A percentile compares a stretch with the other conserved stretches of the same genome.
Conservation (phyloP, 148 eudicot genomes). For the Cornus controversa region DNA sequence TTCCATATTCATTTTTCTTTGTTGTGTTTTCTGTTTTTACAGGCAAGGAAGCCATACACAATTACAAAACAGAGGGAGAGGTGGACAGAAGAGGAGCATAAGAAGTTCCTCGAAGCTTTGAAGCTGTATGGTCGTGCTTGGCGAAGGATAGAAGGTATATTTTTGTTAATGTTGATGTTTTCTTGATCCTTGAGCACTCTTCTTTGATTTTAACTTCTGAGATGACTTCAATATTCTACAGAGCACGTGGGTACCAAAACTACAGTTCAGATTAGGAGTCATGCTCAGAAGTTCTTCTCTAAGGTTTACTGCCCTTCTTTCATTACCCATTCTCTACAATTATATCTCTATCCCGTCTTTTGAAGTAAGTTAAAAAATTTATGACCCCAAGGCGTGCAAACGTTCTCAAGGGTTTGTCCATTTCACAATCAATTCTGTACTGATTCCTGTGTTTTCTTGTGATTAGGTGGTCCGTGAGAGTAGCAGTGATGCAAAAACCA, state of each 20-base stretch:
- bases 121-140: slow-evolving; percentile 82
- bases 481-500: slow-evolving; percentile 37
- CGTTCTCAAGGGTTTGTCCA: slow-evolving; percentile 19
- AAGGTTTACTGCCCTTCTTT: slow-evolving; percentile 59
- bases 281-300: slow-evolving; percentile 91
- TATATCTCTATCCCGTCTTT: slow-evolving; percentile 33
- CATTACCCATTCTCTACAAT: slow-evolving; percentile 31
- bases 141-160: slow-evolving; percentile 78
- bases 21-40: slow-evolving; percentile 6
- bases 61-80: slow-evolving; percentile 86
- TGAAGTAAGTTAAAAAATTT: slow-evolving; percentile 42
- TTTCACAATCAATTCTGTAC: background rate
- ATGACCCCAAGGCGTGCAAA: slow-evolving; percentile 36
- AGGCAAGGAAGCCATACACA: slow-evolving; percentile 83
- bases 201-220: slow-evolving; percentile 8
- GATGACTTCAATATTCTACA: slow-evolving; percentile 27
- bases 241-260: slow-evolving; percentile 93
- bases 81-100: slow-evolving; percentile 94
- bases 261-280: slow-evolving; percentile 94
- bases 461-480: slow-evolving; percentile 70
- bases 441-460: slow-evolving; percentile 18
- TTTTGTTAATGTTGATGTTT: background rate
- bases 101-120: slow-evolving; percentile 77
- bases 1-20: background rate
- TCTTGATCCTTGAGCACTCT: background rate